Evolutionary conservation across 208 protist species (phyloP), one percentile per base, ranked within the genome.

Genomic region (Spongospora subterranea): DNA sequence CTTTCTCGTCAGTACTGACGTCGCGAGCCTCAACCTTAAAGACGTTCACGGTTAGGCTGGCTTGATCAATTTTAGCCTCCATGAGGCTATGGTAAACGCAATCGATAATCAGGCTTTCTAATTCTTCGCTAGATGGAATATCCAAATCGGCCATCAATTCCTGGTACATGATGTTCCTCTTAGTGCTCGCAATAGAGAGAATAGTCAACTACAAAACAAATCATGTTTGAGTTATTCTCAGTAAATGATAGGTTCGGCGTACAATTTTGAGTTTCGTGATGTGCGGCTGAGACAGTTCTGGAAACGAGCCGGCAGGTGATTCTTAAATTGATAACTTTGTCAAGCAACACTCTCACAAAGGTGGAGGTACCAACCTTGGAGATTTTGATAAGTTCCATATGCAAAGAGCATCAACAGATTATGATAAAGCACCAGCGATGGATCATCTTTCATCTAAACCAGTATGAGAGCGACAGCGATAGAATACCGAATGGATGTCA

Each of bases 381-480:
- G 35, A n/a, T 82, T n/a, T 40, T 6, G 17, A 43, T 82, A 82
- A 17, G 17, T 39, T n/a, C 71, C 71, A 43, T 82, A 35, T 20
- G 71, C 71, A n/a, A 82, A 82, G 11, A 82, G n/a, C 6, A 20
- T 82, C 17, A 82, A 39, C n/a, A 43, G 17, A n/a, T 82, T 82
- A 35, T 39, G n/a, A 43, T 45, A 35, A 35, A n/a, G 71, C 6
- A 82, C 17, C n/a, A 17, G 6, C 35, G 6, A 6, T 6, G 71
- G 35, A 6, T 13, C 11, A 43, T 82, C 13, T 82, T 82, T 6
- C n/a, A 82, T 39, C 71, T 82, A 20, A 82, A 40, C 71, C 17
- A 29, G 71, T 82, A 43, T 6, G 17, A 6, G 35, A 39, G 11
- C 6, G 71, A 43, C 6, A 43, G n/a, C 40, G 71, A 35, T 82